Conservation (phyloP, 306 rosid genomes). For the Albizia julibrissin region DNA sequence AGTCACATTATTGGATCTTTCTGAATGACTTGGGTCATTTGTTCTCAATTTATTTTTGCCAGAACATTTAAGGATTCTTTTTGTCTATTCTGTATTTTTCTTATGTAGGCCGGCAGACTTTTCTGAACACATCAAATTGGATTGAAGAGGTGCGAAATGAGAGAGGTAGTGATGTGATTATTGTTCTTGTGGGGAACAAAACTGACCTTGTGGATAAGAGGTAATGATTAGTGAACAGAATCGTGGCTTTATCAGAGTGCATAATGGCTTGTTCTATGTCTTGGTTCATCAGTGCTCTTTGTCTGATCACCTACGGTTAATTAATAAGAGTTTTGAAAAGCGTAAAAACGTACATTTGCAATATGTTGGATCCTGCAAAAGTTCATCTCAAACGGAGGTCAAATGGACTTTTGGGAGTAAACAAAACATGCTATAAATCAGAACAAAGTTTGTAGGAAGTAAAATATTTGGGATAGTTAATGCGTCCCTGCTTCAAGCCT, state of each 20-base stretch:
- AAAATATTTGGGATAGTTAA: no score
- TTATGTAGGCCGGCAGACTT: conserved; percentile 51
- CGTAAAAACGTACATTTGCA: no score
- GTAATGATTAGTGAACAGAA: conserved; percentile 29
- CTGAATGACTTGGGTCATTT: conserved; percentile 8
- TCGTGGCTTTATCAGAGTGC: neutral
- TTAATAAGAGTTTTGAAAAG: neutral
- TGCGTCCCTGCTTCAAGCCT: neutral
- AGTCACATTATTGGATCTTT: conserved; percentile 22
- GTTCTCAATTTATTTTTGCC: neutral
- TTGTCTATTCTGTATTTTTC: conserved; percentile 8
- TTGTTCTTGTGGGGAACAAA: conserved; percentile 58
- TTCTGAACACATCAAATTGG: conserved; percentile 52
- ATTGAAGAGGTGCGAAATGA: conserved; percentile 58
- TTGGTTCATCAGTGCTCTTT: neutral
- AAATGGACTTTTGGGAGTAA: no score
- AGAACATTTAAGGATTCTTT: conserved; percentile 21
- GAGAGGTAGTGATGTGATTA: conserved; percentile 57
- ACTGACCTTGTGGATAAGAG: conserved; percentile 59
- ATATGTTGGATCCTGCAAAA: no score
- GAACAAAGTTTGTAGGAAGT: no score
- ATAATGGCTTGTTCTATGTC: neutral
- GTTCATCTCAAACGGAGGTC: no score
- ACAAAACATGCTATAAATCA: no score
- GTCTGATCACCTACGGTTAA: neutral